Conservation (phyloP, 2,329 filamentous ascomycete genomes). For the Aspergillus pseudonomiae region DNA sequence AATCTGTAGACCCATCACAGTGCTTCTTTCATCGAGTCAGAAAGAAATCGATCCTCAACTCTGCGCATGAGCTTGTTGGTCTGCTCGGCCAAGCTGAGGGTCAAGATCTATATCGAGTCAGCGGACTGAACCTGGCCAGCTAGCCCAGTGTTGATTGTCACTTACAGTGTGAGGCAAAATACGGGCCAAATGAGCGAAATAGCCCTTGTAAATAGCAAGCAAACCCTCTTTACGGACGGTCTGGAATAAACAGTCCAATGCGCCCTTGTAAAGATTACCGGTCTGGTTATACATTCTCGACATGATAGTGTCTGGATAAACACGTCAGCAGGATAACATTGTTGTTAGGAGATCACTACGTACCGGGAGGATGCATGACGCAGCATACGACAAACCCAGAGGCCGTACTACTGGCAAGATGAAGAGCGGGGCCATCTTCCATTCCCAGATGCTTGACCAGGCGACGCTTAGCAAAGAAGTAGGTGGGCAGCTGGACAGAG, state of each 20-base stretch:
- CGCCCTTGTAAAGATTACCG: constrained; percentile 91
- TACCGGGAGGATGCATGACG: constrained; percentile 95
- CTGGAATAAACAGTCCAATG: constrained; percentile 88
- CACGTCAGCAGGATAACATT: constrained; percentile 11
- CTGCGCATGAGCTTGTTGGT: constrained; percentile 89
- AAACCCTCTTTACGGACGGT: constrained; percentile 90
- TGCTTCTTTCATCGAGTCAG: constrained; percentile 50
- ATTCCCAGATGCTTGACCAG: constrained; percentile 81
- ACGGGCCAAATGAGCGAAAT: constrained; percentile 88
- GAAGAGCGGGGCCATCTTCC: constrained; percentile 86
- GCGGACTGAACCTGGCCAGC: constrained; percentile 1
- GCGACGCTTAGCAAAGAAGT: constrained; percentile 93
- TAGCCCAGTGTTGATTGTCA: constrained; percentile 5
- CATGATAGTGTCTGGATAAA: constrained; percentile 85
- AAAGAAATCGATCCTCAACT: constrained; percentile 66
- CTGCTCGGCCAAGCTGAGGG: constrained; percentile 90
- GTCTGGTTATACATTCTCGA: constrained; percentile 98
- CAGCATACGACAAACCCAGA: constrained; percentile 97
- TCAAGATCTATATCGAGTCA: constrained; percentile 66
- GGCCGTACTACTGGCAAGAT: constrained; percentile 82
- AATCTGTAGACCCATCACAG: constrained; percentile 39
- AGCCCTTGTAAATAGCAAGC: constrained; percentile 95
- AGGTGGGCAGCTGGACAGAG: constrained; percentile 94
- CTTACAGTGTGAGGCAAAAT: constrained; percentile 87
- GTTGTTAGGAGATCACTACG: constrained; percentile 30